Base-by-base conservation (phyloP, 768 basidiomycete species). In the Tylopilus intermedius region DNA sequence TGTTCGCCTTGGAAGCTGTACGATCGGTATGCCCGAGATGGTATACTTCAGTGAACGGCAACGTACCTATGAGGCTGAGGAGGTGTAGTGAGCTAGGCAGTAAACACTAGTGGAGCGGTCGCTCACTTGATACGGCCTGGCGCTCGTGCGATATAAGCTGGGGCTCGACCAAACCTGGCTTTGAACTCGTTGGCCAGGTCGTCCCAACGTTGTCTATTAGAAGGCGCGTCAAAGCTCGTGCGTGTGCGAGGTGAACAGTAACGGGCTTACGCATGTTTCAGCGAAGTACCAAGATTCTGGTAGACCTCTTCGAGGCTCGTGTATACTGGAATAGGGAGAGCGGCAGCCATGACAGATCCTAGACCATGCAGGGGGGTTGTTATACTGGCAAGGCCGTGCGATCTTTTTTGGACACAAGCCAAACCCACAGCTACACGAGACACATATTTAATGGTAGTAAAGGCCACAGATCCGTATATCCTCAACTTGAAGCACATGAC, bases 61-160 rank as follows among this genome's bases (percentile, higher is more conserved):
- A 50, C 45, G 11, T 57, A 67, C 72, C 72, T 58, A 75, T 74
- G 26, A 74, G 60, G 49, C 71, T 73, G 29, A 11, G 24, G 35
- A 41, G 26, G 6, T 11, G 21, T 24, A 24, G 24, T 30, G 38
- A 40, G 30, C 27, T 24, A 27, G 37, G 42, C 22, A 5, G 47
- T 44, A 21, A 27, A 45, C n/a, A 24, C 15, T 4, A 8, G 11
- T 11, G 8, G 33, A 14, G 30, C 38, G 2, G 11, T 9, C 26
- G 62, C 73, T 55, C 59, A 88, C 88, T 92, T 91, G 45, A 92
- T 83, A 55, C 89, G 79, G 7, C 90, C 90, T 1, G 89, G 90
- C 5, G 90, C 88, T 62, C 88, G 74, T 7, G 80, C 79, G 59
- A 91, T 87, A 58, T 84, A 84, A 5, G 79, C 72, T 11, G 89